Conservation (phyloP, 805 yeast species). For the Yarrowia porcina region DNA sequence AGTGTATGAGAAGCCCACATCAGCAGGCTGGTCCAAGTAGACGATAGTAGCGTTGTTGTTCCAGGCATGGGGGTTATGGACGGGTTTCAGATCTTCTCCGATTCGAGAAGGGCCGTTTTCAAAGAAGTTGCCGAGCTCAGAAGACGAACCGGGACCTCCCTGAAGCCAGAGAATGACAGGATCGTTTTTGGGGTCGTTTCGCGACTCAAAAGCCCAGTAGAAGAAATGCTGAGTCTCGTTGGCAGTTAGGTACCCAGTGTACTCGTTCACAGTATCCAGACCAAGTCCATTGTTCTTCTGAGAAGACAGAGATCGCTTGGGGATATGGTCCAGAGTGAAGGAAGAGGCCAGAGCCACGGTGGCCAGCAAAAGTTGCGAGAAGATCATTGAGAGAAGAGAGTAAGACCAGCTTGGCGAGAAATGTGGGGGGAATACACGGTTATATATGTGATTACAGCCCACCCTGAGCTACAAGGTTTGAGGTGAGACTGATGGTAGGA, state of each 20-base stretch:
- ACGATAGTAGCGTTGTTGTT: conserved; percentile 75
- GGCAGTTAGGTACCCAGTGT: conserved; percentile 78
- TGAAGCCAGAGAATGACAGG: conserved; percentile 79
- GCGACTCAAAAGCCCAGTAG: conserved; percentile 74
- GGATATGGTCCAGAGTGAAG: background rate
- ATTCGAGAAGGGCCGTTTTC: conserved; percentile 75
- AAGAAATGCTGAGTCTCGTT: conserved; percentile 76
- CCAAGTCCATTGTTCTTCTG: conserved; percentile 44
- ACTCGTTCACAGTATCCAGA: conserved; percentile 71
- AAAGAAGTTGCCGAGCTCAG: conserved; percentile 72
- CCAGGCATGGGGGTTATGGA: conserved; percentile 71
- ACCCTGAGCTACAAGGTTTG: no score
- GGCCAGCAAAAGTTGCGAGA: background rate
- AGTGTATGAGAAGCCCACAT: conserved; percentile 68
- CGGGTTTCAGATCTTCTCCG: conserved; percentile 51
- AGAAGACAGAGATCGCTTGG: background rate
- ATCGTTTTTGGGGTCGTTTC: conserved; percentile 74
- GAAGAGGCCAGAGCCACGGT: background rate
- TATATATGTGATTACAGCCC: no score
- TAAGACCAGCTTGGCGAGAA: no score
- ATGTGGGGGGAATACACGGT: no score
- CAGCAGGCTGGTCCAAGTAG: conserved; percentile 79
- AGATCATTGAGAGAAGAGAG: background rate
- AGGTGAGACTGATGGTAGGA: no score
- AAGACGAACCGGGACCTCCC: conserved; percentile 87